These are phyloP conservation scores for Lipomyces yamadae DNA, from an alignment of 805 yeast species.

Conservation along the genomic window DNA sequence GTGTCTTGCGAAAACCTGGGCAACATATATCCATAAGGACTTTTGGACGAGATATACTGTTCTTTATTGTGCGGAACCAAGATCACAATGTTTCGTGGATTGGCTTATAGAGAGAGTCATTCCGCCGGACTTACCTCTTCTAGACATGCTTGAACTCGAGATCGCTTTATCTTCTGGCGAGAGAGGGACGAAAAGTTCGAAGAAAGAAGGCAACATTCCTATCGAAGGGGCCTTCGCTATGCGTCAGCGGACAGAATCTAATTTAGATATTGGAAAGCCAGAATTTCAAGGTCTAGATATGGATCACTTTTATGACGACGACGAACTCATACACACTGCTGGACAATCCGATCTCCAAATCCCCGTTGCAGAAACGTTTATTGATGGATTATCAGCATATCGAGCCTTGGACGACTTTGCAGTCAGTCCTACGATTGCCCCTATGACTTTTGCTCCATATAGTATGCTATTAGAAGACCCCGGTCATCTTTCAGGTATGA, in stretches of 20 bases:
- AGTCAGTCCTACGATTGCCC: neutral
- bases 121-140: conserved; percentile 23
- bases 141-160: conserved; percentile 14
- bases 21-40: conserved; percentile 28
- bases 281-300: neutral
- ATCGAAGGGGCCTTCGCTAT: neutral
- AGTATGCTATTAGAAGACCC: neutral
- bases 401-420: neutral
- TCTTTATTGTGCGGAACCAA: conserved; percentile 21
- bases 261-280: neutral
- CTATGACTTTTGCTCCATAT: neutral
- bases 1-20: conserved; percentile 24
- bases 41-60: conserved; percentile 29
- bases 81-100: conserved; percentile 22
- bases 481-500: neutral
- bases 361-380: neutral
- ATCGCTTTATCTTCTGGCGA: neutral
- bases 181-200: neutral
- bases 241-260: neutral
- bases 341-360: neutral
- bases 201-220: neutral
- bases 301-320: neutral
- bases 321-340: neutral
- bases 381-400: neutral
- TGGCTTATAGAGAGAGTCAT: conserved; percentile 24